Base-by-base conservation (phyloP, 805 yeast species). In the Saccharomyces mikatae region DNA sequence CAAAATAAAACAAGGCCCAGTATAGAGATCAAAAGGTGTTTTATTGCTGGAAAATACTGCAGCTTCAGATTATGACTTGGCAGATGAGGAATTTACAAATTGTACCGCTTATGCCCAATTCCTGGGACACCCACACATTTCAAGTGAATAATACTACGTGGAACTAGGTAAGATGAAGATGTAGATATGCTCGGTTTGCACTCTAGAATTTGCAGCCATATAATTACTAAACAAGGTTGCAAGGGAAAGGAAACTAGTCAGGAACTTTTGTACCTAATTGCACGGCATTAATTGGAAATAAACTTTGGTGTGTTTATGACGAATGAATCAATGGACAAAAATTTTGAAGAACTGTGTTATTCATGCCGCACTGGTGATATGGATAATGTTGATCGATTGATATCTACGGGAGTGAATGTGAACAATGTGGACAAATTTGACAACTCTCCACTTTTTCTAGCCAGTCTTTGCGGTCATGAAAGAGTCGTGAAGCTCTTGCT, bases 381-480 rank as follows among this genome's bases (percentile, higher is more conserved):
- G 2, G 90, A 83, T 36, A 73, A 76, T 49, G 92, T 79, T 1
- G 89, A 84, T 48, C 69, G 78, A 36, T 66, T 82, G 46, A 74
- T 84, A 2, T 70, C 81, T 1, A 74, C 77, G 9, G 86, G 84
- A 1, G 77, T 79, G 13, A 73, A 80, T 54, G 48, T 63, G 6
- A 73, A 72, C 54, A 66, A 72, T 52, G 80, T 81, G 32, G 95
- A 87, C 64, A 81, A 79, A 58, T 87, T 84, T 79, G 87, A 87
- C 65, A 82, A 85, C 63, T 79, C 90, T 2, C 94, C 96, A 0
- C 72, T 87, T 55, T 83, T 84, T 55, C 70, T 87, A 27, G 88
- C 89, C 6, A 80, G 87, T 17, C 64, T 87, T 11, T 87, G 95
- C 71, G 95, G 95, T 0, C 92, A 87, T 66, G 76, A 76, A 56